phyloP scores from a whole-genome alignment of 192 early-diverging fungal genomes.

The Coemansia reversa region DNA sequence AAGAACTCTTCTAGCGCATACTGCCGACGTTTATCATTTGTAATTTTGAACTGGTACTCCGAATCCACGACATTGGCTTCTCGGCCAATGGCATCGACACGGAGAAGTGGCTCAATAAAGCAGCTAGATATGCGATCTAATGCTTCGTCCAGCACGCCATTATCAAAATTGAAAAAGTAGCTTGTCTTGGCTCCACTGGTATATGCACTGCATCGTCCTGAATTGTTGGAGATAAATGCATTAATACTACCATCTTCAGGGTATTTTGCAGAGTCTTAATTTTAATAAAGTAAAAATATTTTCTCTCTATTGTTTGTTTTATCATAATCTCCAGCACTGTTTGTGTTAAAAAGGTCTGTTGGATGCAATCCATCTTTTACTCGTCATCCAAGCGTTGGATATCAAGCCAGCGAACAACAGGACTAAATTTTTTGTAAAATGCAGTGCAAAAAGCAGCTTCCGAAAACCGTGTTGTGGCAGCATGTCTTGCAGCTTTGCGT shows the following conservation, averaged over 20 bases:
- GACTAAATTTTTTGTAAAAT: slow-evolving; percentile 33
- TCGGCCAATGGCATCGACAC: slow-evolving; percentile 75
- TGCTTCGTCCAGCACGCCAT: slow-evolving; percentile 54
- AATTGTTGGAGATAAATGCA: slow-evolving; percentile 25
- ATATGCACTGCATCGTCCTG: slow-evolving; percentile 27
- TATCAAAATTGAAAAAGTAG: slow-evolving; percentile 12
- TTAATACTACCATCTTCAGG: slow-evolving; percentile 65
- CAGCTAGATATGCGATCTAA: slow-evolving; percentile 75
- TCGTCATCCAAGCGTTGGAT: slow-evolving; percentile 28
- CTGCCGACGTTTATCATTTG: slow-evolving; percentile 55
- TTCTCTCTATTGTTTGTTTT: too few relatives aligned
- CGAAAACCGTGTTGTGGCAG: slow-evolving; percentile 70
- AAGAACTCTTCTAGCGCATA: background rate
- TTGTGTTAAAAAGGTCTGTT: background rate
- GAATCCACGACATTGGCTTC: slow-evolving; percentile 89
- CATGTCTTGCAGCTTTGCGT: slow-evolving; percentile 60
- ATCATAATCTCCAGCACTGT: too few relatives aligned
- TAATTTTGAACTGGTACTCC: slow-evolving; percentile 82
- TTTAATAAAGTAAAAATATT: too few relatives aligned
- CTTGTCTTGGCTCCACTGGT: slow-evolving; percentile 15
- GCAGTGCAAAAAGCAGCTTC: slow-evolving; percentile 58
- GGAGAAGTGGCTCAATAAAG: slow-evolving; percentile 82
- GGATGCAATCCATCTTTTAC: slow-evolving; percentile 1
- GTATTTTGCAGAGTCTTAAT: slow-evolving; percentile 62
- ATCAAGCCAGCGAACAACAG: slow-evolving; percentile 49